These are phyloP conservation scores for Claviceps citrina DNA, from an alignment of 2,329 filamentous ascomycete species.

Conservation along the genomic window DNA sequence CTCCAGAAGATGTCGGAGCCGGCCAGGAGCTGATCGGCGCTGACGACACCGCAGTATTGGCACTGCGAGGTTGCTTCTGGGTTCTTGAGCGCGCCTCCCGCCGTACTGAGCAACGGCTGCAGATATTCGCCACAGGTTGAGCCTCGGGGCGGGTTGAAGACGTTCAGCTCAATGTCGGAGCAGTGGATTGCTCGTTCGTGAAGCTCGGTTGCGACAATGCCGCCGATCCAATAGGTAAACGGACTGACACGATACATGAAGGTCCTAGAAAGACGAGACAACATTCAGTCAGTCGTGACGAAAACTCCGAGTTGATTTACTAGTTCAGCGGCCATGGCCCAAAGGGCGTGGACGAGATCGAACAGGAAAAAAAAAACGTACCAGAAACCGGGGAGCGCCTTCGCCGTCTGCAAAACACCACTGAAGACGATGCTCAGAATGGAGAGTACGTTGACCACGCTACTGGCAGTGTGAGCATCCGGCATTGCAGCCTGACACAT, in stretches of 20 bases:
- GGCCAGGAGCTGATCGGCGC: conserved; percentile 45
- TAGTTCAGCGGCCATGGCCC: no score
- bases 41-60: conserved; percentile 48
- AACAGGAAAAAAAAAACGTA: neutral
- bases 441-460: conserved; percentile 44
- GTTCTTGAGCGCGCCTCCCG: conserved; percentile 47
- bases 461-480: conserved; percentile 51
- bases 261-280: conserved; percentile 23
- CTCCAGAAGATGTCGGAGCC: conserved; percentile 31
- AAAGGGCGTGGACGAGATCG: no score
- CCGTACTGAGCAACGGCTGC: conserved; percentile 31
- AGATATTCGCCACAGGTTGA: conserved; percentile 52
- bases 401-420: conserved; percentile 45
- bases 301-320: no score
- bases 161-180: conserved; percentile 39
- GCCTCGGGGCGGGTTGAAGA: conserved; percentile 47
- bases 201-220: conserved; percentile 52
- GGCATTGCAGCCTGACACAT: conserved; percentile 58
- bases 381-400: conserved; percentile 51
- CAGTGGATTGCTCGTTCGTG: conserved; percentile 38
- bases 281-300: no score
- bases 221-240: conserved; percentile 53
- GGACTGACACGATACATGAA: conserved; percentile 58
- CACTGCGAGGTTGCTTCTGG: conserved; percentile 39
- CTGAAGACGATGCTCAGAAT: conserved; percentile 46